These are phyloP conservation scores for Kentomonas sorsogonicus DNA, from an alignment of 208 protist genomes.

Conservation along the genomic window DNA sequence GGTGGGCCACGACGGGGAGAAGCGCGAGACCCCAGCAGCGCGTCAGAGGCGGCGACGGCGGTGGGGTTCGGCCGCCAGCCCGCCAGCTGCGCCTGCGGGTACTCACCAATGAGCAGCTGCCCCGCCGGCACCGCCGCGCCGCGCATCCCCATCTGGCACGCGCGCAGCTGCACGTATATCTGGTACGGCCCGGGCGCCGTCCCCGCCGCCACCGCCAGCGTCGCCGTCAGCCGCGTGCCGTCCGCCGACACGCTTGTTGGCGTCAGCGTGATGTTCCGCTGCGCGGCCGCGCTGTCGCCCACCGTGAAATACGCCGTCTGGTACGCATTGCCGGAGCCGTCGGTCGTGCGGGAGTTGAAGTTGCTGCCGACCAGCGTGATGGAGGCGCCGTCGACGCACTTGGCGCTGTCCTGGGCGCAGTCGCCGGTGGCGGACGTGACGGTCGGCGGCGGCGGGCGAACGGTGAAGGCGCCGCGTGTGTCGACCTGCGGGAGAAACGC, in stretches of 20 bases:
- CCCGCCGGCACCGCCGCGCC: too few relatives aligned
- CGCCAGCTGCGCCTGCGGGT: too few relatives aligned
- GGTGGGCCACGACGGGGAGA: too few relatives aligned
- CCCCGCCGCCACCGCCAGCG: constrained; percentile 7
- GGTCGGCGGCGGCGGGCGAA: constrained; percentile 23
- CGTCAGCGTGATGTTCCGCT: constrained; percentile 16
- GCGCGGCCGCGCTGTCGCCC: constrained; percentile 14
- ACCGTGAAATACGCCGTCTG: constrained; percentile 28
- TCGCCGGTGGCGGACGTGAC: constrained; percentile 19
- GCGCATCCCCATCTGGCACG: too few relatives aligned
- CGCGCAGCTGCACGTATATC: too few relatives aligned
- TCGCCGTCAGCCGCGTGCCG: constrained; percentile 9
- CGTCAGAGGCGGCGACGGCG: too few relatives aligned
- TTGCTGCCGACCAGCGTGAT: constrained; percentile 20
- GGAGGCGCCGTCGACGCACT: constrained; percentile 19
- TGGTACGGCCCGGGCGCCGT: constrained; percentile 7
- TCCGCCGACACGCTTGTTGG: constrained; percentile 10
- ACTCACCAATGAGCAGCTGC: too few relatives aligned
- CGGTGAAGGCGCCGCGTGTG: constrained; percentile 15
- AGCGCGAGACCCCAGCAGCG: too few relatives aligned
- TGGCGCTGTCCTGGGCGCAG: constrained; percentile 20
- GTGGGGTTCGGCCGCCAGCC: too few relatives aligned
- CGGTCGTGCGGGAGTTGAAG: constrained; percentile 22
- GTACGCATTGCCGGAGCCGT: too few relatives aligned
- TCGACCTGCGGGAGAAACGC: constrained; percentile 22